Percentiles rank a stretch among this genome's conserved stretches.
phyloP scores from a whole-genome alignment of 176 grass and related monocot genomes.

The Puya raimondii region DNA sequence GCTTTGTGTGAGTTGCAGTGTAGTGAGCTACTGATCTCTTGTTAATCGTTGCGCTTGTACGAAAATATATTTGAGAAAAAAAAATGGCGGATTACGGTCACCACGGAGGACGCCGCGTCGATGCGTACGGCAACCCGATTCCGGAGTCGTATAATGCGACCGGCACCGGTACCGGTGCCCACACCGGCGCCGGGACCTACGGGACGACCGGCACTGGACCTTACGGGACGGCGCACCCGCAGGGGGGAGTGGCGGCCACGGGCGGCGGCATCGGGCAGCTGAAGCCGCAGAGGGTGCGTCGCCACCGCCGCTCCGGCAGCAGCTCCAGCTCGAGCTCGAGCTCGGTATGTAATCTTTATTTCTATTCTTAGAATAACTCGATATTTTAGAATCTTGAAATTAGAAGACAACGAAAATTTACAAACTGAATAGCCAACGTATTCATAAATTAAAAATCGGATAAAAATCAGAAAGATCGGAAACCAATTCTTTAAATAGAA shows the following conservation, averaged over 20 bases:
- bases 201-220: background rate
- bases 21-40: no score
- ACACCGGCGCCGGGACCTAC: background rate
- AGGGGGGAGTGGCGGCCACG: background rate
- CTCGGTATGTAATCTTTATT: no score
- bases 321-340: constrained; percentile 41
- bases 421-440: background rate
- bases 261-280: constrained; percentile 20
- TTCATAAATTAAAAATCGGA: background rate
- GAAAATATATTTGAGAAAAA: background rate
- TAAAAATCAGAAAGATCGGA: no score
- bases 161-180: background rate
- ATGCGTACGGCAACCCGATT: background rate
- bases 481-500: no score
- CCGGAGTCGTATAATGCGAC: background rate
- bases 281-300: constrained; percentile 18
- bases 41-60: no score
- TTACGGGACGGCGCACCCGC: background rate
- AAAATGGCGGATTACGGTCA: background rate
- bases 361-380: no score
- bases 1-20: no score
- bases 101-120: background rate
- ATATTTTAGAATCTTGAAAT: no score
- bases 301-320: constrained; percentile 40
- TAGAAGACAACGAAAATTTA: no score